Percentiles rank a stretch among this genome's conserved stretches.
phyloP scores from a whole-genome alignment of 2,329 filamentous ascomycete species.

The Clonostachys sp. region DNA sequence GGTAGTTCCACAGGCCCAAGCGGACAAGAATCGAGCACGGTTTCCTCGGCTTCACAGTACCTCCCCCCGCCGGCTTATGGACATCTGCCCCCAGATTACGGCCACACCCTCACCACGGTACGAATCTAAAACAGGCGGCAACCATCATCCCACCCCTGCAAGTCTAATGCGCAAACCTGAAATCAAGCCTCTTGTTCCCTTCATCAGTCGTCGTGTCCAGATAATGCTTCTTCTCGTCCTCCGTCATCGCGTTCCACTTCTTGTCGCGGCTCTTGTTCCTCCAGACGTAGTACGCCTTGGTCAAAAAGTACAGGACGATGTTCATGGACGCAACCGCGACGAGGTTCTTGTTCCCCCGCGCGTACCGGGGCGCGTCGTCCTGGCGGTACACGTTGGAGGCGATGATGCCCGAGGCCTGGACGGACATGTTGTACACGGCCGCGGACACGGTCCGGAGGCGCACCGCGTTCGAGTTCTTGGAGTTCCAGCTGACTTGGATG shows the following conservation, averaged over 20 bases:
- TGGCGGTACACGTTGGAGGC: constrained; percentile 30
- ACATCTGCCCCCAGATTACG: too few species aligned
- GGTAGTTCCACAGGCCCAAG: too few species aligned
- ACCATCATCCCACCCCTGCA: too few species aligned
- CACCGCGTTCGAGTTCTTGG: constrained; percentile 52
- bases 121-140: too few species aligned
- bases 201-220: constrained; percentile 25
- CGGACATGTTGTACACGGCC: constrained; percentile 57
- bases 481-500: constrained; percentile 3
- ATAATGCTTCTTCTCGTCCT: constrained; percentile 20
- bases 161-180: constrained; percentile 23
- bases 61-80: too few species aligned
- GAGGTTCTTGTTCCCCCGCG: constrained; percentile 45
- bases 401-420: constrained; percentile 34
- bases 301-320: constrained; percentile 16
- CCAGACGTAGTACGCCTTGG: constrained; percentile 23
- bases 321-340: constrained; percentile 37
- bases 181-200: constrained; percentile 32
- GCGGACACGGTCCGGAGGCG: constrained; percentile 57
- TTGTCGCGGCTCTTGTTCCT: constrained; percentile 21
- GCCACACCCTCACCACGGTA: too few species aligned
- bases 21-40: too few species aligned
- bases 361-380: constrained; percentile 8
- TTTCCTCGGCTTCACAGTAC: too few species aligned
- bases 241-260: constrained; percentile 37